These are phyloP conservation scores for Phytophthora multivora DNA, from an alignment of 352 stramenopile species.

Conservation along the genomic window DNA sequence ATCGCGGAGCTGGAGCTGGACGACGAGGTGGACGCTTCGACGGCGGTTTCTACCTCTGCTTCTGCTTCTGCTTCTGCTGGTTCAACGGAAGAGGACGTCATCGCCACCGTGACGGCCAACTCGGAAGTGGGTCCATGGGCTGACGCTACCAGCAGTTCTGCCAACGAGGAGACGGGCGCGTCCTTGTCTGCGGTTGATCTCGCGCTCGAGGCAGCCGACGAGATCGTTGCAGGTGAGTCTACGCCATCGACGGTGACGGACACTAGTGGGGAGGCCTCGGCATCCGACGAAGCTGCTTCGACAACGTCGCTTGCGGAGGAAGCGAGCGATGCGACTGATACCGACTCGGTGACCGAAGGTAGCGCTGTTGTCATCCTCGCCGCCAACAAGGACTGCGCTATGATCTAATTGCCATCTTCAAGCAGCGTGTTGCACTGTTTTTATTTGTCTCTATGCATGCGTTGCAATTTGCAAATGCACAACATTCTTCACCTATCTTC, in stretches of 20 bases:
- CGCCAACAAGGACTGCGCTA: conserved; percentile 5
- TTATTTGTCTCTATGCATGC: conserved; percentile 4
- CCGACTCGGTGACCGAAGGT: not conserved
- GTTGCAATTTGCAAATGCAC: conserved; percentile 15
- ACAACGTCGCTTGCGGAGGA: not conserved
- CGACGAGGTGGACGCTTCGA: not conserved
- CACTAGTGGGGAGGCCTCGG: not conserved
- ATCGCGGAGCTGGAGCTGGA: conserved; percentile 11
- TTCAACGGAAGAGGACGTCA: not conserved
- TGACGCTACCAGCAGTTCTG: not conserved
- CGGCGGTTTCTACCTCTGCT: not conserved
- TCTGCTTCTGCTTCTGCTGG: conserved; percentile 1
- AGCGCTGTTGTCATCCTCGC: not conserved
- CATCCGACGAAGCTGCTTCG: conserved; percentile 1
- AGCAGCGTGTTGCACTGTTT: conserved; percentile 6
- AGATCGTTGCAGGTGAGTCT: not conserved
- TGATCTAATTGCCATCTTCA: conserved; percentile 4
- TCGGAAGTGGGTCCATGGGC: not conserved
- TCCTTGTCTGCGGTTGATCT: not conserved
- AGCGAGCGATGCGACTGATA: not conserved
- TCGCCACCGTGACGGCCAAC: not conserved
- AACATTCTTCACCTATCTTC: conserved; percentile 22
- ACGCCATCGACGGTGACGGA: not conserved
- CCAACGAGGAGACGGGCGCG: conserved; percentile 1
- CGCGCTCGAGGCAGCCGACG: not conserved